These are phyloP conservation scores for Primulina huaijiensis DNA, from an alignment of 257 asterid genomes.

Conservation along the genomic window DNA sequence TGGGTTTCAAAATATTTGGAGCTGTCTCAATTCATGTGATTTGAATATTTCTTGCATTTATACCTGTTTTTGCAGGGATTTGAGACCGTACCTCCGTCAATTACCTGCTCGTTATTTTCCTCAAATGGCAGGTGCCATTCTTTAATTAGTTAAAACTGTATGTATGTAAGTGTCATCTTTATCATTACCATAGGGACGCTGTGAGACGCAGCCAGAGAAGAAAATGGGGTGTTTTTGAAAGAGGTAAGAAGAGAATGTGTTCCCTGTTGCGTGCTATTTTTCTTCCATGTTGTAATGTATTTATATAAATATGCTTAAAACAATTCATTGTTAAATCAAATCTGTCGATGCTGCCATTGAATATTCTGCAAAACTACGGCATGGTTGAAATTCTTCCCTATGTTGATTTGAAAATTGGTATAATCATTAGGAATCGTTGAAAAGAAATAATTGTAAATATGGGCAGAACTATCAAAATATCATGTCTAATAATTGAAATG, in stretches of 20 bases:
- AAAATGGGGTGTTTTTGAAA: neutral
- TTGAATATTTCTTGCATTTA: slow-evolving; percentile 7
- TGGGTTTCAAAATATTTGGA: neutral
- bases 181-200: slow-evolving; percentile 29
- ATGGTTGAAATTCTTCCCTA: neutral
- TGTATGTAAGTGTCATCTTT: slow-evolving; percentile 40
- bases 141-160: slow-evolving; percentile 49
- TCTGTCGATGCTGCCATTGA: too few species aligned
- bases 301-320: neutral
- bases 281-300: neutral
- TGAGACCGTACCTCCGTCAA: slow-evolving; percentile 23
- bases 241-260: slow-evolving; percentile 1
- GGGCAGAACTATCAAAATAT: neutral
- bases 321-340: neutral
- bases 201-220: slow-evolving; percentile 3
- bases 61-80: slow-evolving; percentile 40
- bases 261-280: neutral
- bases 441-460: neutral
- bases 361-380: neutral
- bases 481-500: too few species aligned
- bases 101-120: slow-evolving; percentile 37
- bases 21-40: neutral
- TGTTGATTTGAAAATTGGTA: neutral
- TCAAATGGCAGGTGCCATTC: slow-evolving; percentile 49
- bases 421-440: too few species aligned